phyloP scores from a whole-genome alignment of 495 filamentous ascomycete species.

The Tuber melanosporum region DNA sequence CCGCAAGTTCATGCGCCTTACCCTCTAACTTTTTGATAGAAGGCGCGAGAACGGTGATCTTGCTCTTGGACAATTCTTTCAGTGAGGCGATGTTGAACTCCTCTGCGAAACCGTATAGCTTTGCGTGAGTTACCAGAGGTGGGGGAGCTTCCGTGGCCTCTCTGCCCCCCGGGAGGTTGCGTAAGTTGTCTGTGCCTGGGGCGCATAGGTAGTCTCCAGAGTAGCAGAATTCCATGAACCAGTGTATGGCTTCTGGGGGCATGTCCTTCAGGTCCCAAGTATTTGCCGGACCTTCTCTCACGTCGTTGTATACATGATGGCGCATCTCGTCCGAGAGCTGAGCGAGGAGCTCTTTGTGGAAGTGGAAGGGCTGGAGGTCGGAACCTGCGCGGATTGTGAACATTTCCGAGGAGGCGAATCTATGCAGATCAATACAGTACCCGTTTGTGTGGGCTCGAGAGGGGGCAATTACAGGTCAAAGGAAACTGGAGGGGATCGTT shows the following conservation, averaged over 20 bases:
- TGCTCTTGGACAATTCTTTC: conserved; percentile 7
- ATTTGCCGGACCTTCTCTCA: conserved; percentile 19
- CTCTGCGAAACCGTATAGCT: conserved; percentile 19
- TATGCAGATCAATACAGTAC: background rate
- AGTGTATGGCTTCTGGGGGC: conserved; percentile 16
- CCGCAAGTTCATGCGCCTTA: background rate
- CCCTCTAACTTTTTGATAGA: background rate
- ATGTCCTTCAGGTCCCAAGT: conserved; percentile 18
- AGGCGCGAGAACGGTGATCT: background rate
- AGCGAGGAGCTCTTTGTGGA: conserved; percentile 22
- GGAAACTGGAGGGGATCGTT: background rate
- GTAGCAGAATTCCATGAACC: conserved; percentile 26
- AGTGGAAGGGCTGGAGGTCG: conserved; percentile 11
- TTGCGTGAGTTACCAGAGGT: conserved; percentile 1
- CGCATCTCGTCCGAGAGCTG: conserved; percentile 16
- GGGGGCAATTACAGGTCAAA: background rate
- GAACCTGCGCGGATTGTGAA: conserved; percentile 15
- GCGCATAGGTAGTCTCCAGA: conserved; percentile 14
- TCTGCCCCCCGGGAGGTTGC: background rate
- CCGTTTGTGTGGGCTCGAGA: background rate
- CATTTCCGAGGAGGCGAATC: conserved; percentile 21
- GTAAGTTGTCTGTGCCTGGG: background rate
- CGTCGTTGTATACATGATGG: conserved; percentile 20
- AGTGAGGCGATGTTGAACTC: conserved; percentile 18
- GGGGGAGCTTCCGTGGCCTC: background rate